phyloP scores from a whole-genome alignment of 352 stramenopile genomes.

The Pythium brachiatum region DNA sequence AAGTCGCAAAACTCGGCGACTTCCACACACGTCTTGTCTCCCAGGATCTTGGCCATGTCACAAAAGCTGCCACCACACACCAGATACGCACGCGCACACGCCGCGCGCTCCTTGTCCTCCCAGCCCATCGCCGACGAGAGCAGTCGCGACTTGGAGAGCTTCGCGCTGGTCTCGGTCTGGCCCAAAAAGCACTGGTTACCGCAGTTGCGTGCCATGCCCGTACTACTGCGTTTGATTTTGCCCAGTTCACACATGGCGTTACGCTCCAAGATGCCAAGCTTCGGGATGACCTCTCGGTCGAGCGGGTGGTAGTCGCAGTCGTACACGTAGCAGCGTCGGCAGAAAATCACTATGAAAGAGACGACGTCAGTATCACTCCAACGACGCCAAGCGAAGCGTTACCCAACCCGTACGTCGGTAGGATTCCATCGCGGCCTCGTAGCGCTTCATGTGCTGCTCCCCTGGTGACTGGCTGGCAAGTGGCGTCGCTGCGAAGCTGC shows the following conservation, averaged over 20 bases:
- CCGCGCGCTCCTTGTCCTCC: conserved; percentile 37
- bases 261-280: conserved; percentile 66
- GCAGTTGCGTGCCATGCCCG: conserved; percentile 64
- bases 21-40: conserved; percentile 65
- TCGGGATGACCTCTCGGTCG: conserved; percentile 42
- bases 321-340: conserved; percentile 78
- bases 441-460: conserved; percentile 46
- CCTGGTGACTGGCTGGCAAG: conserved; percentile 16
- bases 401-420: conserved; percentile 41
- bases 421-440: conserved; percentile 61
- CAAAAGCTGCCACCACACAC: conserved; percentile 76
- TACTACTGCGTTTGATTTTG: conserved; percentile 33
- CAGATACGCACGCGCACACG: conserved; percentile 63
- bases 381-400: too few species aligned
- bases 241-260: conserved; percentile 49
- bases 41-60: conserved; percentile 67
- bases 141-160: conserved; percentile 49
- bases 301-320: conserved; percentile 80
- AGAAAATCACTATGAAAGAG: conserved; percentile 54
- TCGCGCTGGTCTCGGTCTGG: conserved; percentile 34
- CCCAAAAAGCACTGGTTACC: conserved; percentile 76
- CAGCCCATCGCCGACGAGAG: conserved; percentile 53
- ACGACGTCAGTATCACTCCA: neutral
- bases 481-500: conserved; percentile 11
- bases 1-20: conserved; percentile 72